These are phyloP conservation scores for Trichoderma cornu-damae DNA, from an alignment of 2,329 filamentous ascomycete genomes.

Conservation along the genomic window DNA sequence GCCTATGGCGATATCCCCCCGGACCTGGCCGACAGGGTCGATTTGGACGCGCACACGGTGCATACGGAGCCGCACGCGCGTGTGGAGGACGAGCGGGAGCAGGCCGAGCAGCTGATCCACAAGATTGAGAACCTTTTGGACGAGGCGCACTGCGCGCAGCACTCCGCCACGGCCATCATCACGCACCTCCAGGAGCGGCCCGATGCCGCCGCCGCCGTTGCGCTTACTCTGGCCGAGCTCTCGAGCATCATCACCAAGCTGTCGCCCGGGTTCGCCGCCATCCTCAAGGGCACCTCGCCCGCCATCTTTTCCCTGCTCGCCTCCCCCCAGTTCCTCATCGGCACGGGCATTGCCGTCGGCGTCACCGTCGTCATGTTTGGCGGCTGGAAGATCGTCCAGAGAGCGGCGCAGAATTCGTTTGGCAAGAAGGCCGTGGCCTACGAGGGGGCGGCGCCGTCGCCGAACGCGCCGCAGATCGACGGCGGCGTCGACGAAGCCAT, in stretches of 20 bases:
- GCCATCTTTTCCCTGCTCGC: slow-evolving; percentile 81
- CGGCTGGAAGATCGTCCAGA: slow-evolving; percentile 95
- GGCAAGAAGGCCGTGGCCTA: slow-evolving; percentile 26
- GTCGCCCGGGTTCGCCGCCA: slow-evolving; percentile 70
- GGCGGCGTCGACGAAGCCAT: slow-evolving; percentile 49
- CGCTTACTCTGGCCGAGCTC: slow-evolving; percentile 85
- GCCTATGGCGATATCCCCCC: slow-evolving; percentile 82
- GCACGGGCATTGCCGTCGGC: slow-evolving; percentile 79
- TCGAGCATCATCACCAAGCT: slow-evolving; percentile 77
- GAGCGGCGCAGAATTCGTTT: slow-evolving; percentile 51
- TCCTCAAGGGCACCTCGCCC: slow-evolving; percentile 76
- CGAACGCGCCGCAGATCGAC: slow-evolving; percentile 25
- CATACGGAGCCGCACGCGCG: slow-evolving; percentile 39
- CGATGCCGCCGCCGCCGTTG: slow-evolving; percentile 89
- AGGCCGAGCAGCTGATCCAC: slow-evolving; percentile 56
- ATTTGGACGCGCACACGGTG: slow-evolving; percentile 39
- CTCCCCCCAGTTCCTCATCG: slow-evolving; percentile 91
- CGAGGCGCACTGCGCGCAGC: slow-evolving; percentile 83
- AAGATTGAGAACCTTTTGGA: slow-evolving; percentile 73
- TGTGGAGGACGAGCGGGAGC: slow-evolving; percentile 48
- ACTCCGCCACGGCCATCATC: slow-evolving; percentile 79
- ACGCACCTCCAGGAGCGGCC: slow-evolving; percentile 64
- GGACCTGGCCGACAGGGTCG: slow-evolving; percentile 50
- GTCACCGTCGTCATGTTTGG: slow-evolving; percentile 95
- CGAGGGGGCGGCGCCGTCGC: slow-evolving; percentile 27